A percentile compares a stretch with the other conserved stretches of the same genome.
Evolutionary conservation across 768 basidiomycete genomes (phyloP).

Genomic region (Pulveroboletus ravenelii): DNA sequence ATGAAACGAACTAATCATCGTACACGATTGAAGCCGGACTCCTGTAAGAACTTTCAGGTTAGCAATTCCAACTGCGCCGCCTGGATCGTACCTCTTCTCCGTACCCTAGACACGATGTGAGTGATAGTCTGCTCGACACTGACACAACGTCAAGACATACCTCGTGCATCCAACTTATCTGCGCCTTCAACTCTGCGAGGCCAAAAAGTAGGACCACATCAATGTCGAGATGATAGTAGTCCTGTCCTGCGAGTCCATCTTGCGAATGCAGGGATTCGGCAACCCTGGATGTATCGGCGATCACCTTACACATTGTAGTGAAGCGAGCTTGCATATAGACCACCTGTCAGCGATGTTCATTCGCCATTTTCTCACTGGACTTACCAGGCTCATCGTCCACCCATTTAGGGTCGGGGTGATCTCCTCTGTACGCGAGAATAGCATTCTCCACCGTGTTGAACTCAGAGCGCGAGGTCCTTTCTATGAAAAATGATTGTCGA

Average conservation of each 20-base stretch:
- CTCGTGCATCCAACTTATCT: conserved; percentile 38
- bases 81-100: conserved; percentile 10
- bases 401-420: conserved; percentile 6
- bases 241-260: background rate
- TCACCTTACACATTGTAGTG: conserved; percentile 8
- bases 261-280: background rate
- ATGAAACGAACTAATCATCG: conserved; percentile 3
- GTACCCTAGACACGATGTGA: conserved; percentile 12
- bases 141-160: background rate
- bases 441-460: background rate
- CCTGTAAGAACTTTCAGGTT: background rate
- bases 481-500: conserved; percentile 2
- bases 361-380: background rate
- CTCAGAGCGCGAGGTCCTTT: background rate
- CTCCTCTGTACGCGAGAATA: conserved; percentile 19
- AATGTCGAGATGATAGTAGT: conserved; percentile 19
- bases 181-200: conserved; percentile 41
- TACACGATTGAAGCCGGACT: conserved; percentile 22
- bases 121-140: background rate
- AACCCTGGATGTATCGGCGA: background rate
- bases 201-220: conserved; percentile 31
- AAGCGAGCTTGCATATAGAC: background rate
- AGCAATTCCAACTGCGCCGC: background rate
- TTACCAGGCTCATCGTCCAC: conserved; percentile 13
- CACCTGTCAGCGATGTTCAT: background rate